phyloP scores from a whole-genome alignment of 2,329 filamentous ascomycete genomes.

The Pseudocercospora fuligena region DNA sequence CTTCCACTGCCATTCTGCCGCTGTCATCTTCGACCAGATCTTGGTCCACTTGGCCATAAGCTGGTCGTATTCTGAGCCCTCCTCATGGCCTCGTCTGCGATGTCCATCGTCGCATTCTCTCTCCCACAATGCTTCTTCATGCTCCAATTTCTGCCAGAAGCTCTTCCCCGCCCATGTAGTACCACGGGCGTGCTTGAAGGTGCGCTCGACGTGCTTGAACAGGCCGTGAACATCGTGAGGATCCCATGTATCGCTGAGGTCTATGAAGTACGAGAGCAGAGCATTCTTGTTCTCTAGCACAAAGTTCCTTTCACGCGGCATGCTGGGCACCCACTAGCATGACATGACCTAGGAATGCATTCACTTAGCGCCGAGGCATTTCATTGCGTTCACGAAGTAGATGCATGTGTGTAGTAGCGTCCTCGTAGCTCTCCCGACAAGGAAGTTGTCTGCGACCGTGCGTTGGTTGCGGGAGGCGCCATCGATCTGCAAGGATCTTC shows the following conservation, averaged over 20 bases:
- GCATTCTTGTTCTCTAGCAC: conserved; percentile 23
- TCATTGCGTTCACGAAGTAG: background rate
- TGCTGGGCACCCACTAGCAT: background rate
- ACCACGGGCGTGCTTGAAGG: conserved; percentile 18
- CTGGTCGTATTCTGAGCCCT: conserved; percentile 26
- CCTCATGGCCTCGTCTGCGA: conserved; percentile 27
- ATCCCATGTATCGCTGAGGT: conserved; percentile 19
- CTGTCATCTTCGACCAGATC: conserved; percentile 23
- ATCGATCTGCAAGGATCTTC: too few relatives aligned
- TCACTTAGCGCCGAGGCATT: background rate
- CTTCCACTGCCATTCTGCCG: conserved; percentile 29
- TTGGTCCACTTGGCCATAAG: conserved; percentile 27
- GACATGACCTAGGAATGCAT: too few relatives aligned
- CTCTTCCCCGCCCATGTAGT: conserved; percentile 22
- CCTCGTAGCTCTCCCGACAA: background rate
- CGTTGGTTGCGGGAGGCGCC: too few relatives aligned
- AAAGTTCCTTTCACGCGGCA: conserved; percentile 17
- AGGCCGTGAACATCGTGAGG: conserved; percentile 23
- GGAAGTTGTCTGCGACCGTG: too few relatives aligned
- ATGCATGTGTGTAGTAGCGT: background rate
- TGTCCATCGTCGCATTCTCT: conserved; percentile 20
- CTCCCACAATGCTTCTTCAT: conserved; percentile 26
- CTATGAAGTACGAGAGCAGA: conserved; percentile 22
- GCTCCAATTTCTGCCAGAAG: conserved; percentile 22
- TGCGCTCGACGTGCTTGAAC: conserved; percentile 21